Percentiles rank a stretch among this genome's conserved stretches.
Conservation (phyloP, 2,329 filamentous ascomycete genomes). For the Botrytis tulipae region DNA sequence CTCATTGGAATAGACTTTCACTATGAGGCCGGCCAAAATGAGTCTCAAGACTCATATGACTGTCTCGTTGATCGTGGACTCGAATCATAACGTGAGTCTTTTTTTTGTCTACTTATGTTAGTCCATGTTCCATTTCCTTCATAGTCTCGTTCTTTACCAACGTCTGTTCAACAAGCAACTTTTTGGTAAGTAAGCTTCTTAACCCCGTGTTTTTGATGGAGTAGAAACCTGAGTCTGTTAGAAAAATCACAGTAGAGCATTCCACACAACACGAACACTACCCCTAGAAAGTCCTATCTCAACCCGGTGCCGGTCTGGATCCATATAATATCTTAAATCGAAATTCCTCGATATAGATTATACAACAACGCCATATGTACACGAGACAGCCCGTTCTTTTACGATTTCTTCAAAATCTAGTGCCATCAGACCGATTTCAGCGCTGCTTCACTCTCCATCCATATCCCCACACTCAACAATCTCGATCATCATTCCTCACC, state of each 20-base stretch:
- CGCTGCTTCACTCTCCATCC: neutral
- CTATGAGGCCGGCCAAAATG: neutral
- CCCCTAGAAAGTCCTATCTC: neutral
- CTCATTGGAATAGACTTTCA: neutral
- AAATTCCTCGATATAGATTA: neutral
- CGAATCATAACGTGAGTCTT: neutral
- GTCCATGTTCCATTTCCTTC: neutral
- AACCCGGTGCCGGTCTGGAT: neutral
- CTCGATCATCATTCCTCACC: neutral
- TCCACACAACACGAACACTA: neutral
- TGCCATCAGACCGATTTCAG: neutral
- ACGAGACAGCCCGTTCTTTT: neutral
- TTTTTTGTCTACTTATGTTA: neutral
- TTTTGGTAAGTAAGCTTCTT: neutral
- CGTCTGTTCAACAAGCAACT: neutral
- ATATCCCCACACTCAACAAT: neutral
- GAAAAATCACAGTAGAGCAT: neutral
- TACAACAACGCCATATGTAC: neutral
- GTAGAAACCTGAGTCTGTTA: neutral
- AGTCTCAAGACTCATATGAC: neutral
- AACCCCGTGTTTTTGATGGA: neutral
- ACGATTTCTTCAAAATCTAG: neutral
- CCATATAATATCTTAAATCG: neutral
- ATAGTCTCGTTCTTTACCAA: neutral
- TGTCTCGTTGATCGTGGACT: neutral